Base-by-base conservation (phyloP, 495 filamentous ascomycete genomes). In the Neurospora sp. region DNA sequence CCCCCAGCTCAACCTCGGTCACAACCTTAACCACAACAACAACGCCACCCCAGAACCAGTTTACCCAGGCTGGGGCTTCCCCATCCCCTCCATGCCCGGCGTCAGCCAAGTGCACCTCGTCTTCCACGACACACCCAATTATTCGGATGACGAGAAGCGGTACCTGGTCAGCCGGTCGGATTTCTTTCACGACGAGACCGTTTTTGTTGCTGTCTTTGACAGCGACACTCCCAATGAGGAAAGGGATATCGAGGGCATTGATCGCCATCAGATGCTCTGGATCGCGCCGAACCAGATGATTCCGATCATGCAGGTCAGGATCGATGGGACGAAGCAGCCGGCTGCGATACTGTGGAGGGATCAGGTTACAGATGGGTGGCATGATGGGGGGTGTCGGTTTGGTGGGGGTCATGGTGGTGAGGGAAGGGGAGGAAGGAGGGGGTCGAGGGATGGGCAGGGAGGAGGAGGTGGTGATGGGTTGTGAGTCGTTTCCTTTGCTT, bases 271-370 rank as follows among this genome's bases (percentile, higher is more conserved):
- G 53, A 65, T 65, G 53, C 53, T 65, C 14, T 65, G 53, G 53
- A 65, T 65, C 1, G 53, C 53, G 6, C 53, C 53, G 2, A 65
- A 65, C 1, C 53, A 65, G 53, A 65, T 65, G 53, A 65, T 65
- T 65, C 53, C 53, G 1, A 65, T 65, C 14, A 35, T 65, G 53
- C 53, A 65, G 53, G 7, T 65, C 7, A 17, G 53, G 53, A 65
- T 65, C 14, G 53, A 65, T 65, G 53, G 53, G 12, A 61, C 48
- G 20, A 40, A 31, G 14, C 40, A 45, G 27, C 74, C 74, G 39
- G 74, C 42, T 7, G 74, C 69, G 9, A 71, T 75, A 38, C 41
- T 75, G 7, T 73, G 69, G 40, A 37, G 53, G 20, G 40, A 31
- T 69, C 27, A 20, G 35, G 22, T 14, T n/a, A 5, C 14, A 5